Conservation (phyloP, 1,284 basidiomycete genomes). For the Sanguinoderma infundibulare region DNA sequence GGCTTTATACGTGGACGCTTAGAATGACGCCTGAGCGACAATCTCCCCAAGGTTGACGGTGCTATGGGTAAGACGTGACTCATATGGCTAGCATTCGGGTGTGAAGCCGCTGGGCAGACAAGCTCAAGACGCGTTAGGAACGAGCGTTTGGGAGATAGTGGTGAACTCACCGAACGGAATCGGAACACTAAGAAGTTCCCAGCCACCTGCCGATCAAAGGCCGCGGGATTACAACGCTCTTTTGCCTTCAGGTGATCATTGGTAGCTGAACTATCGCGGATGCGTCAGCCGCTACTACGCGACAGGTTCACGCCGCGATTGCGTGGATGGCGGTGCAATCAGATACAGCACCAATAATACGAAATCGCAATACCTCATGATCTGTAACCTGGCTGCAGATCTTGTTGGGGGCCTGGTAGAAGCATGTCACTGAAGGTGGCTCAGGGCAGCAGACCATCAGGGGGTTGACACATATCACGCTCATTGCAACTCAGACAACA, state of each 20-base stretch:
- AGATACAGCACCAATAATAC: background rate
- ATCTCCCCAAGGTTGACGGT: constrained; percentile 2
- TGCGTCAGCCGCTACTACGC: constrained; percentile 5
- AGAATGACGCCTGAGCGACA: constrained; percentile 2
- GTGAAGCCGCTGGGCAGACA: constrained; percentile 17
- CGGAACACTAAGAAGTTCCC: constrained; percentile 5
- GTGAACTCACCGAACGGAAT: constrained; percentile 12
- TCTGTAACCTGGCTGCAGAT: background rate
- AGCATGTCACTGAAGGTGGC: constrained; percentile 5
- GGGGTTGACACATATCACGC: constrained; percentile 2
- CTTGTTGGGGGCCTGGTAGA: background rate
- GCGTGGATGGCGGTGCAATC: background rate
- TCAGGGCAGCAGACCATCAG: background rate
- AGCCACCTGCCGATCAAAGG: constrained; percentile 10
- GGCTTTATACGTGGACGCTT: constrained; percentile 13
- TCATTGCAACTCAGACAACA: constrained; percentile 12
- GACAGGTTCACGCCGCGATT: constrained; percentile 2
- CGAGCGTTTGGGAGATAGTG: constrained; percentile 12
- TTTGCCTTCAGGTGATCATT: constrained; percentile 6
- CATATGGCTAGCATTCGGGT: constrained; percentile 16
- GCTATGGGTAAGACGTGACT: constrained; percentile 13
- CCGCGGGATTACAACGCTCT: constrained; percentile 17
- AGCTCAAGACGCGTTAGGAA: constrained; percentile 18
- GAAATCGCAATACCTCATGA: background rate
- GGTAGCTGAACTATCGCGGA: constrained; percentile 21